phyloP scores from a whole-genome alignment of 139 green algal genomes.

The Mesostigma viride region DNA sequence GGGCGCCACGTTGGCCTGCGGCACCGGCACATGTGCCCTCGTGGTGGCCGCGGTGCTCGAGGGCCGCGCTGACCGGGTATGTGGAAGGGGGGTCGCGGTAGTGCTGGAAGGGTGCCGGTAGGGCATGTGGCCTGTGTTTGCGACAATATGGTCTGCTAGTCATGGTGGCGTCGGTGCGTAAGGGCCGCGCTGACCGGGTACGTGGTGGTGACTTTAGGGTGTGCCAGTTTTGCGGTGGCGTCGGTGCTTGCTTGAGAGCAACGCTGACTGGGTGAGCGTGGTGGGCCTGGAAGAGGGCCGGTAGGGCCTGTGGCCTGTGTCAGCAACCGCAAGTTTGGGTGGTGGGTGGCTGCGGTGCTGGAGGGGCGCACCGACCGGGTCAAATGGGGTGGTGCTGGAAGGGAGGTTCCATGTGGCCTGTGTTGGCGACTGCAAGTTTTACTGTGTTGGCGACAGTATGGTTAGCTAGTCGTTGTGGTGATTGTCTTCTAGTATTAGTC shows the following conservation, averaged over 20 bases:
- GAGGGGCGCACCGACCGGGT: conserved; percentile 48
- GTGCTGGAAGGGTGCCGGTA: neutral
- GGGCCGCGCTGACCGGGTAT: conserved; percentile 57
- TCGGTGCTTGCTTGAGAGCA: neutral
- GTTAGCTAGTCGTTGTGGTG: too few species aligned
- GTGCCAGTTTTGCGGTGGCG: neutral
- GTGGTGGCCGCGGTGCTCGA: conserved; percentile 93
- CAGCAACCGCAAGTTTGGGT: neutral
- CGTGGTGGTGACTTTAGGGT: neutral
- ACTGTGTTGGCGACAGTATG: too few species aligned
- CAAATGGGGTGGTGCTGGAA: neutral
- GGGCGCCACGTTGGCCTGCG: conserved; percentile 87
- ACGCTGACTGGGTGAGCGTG: neutral
- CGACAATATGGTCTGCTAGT: conserved; percentile 10
- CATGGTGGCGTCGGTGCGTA: conserved; percentile 90
- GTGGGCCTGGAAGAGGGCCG: neutral
- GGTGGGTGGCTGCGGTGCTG: conserved; percentile 84
- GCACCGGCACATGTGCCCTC: conserved; percentile 90
- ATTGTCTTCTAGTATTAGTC: too few species aligned
- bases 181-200: conserved; percentile 65
- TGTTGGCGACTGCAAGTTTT: too few species aligned
- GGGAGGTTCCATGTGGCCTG: neutral
- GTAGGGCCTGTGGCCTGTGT: neutral
- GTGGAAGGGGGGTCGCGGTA: neutral
- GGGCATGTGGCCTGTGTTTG: neutral